Evolutionary conservation across 139 green algal genomes (phyloP), one percentile per base, ranked within the genome.

Genomic region (Pseudopediastrum boryanum): DNA sequence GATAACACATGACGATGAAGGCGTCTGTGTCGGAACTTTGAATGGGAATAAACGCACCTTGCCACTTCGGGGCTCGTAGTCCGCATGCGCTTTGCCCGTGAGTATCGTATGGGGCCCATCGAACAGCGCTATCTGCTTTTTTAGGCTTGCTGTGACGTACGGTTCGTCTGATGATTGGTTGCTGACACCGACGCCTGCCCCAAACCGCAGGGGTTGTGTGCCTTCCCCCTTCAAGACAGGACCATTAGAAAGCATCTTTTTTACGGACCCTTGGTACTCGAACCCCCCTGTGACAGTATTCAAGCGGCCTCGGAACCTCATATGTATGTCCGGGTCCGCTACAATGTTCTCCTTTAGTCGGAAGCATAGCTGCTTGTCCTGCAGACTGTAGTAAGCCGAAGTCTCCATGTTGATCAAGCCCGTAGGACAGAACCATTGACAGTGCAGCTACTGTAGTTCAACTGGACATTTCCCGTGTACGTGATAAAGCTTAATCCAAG

Each of bases 331-430:
- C 1, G 71, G 66, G n/a, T 86, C 82, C 21, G 71, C 77, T 16
- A 23, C 75, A 25, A 79, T 56, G 5, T 64, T 44, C 50, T 86
- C 71, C 13, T 77, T 76, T 19, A 86, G 71, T 23, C 73, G 71
- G 44, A 86, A 84, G 5, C 33, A 39, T 1, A 86, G 77, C 29
- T 86, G 77, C 39, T 81, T 83, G 12, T 84, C 46, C 25, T 50
- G 35, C 4, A 73, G 64, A 50, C 81, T 65, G 23, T 86, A 86
- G n/a, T 79, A 65, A 2, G 84, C 29, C 2, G 70, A 56, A 2
- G 82, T 86, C 54, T 86, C 82, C 82, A 86, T 83, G 8, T 66
- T 67, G 44, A n/a, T n/a, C n/a, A n/a, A n/a, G n/a, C n/a, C n/a
- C n/a, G n/a, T n/a, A n/a, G n/a, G n/a, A n/a, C n/a, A n/a, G n/a